Evolutionary conservation across 2,329 filamentous ascomycete species (phyloP), one percentile per base, ranked within the genome.

Genomic region (Pseudogymnoascus sp.): DNA sequence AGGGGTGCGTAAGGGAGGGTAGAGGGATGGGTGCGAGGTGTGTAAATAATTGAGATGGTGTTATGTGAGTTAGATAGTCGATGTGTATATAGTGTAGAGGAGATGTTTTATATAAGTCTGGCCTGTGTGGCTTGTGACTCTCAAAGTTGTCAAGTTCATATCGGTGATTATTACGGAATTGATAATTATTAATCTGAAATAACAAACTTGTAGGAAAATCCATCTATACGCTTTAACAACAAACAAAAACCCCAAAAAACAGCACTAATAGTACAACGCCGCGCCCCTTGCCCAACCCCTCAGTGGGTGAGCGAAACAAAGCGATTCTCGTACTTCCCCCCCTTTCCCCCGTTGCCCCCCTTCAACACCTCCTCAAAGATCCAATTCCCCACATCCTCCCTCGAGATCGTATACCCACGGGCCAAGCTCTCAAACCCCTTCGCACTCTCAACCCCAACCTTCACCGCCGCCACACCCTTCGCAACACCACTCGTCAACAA

Each of bases 351-450:
- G 18, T 47, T 51, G 5, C 18, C 7, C n/a, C 57, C 18, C 37
- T 60, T 60, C 29, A 36, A 8, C 29, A 36, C n/a, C 18, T 60
- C 57, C 37, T 68, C 67, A 57, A 73, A 72, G 37, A 77, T 69
- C 69, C 72, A 77, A 5, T 65, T 62, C 0, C 72, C 75, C 51
- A 76, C 73, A 68, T 77, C 75, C 62, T 70, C 69, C 60, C 73
- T 67, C 34, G 64, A 67, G 59, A 76, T 71, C 5, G 67, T 69
- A 68, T 76, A 77, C 26, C 75, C 75, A 40, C 75, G 66, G n/a
- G 70, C 73, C 37, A 68, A 63, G 1, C 64, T 66, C 12, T 68
- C 64, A 31, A 65, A 64, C 8, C 64, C 62, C 39, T 37, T 64
- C 47, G 67, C 39, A 12, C 62, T 47, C 59, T 71, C 68, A 39